Evolutionary conservation across 192 early-diverging fungal genomes (phyloP).

Genomic region (Coemansia sp.): DNA sequence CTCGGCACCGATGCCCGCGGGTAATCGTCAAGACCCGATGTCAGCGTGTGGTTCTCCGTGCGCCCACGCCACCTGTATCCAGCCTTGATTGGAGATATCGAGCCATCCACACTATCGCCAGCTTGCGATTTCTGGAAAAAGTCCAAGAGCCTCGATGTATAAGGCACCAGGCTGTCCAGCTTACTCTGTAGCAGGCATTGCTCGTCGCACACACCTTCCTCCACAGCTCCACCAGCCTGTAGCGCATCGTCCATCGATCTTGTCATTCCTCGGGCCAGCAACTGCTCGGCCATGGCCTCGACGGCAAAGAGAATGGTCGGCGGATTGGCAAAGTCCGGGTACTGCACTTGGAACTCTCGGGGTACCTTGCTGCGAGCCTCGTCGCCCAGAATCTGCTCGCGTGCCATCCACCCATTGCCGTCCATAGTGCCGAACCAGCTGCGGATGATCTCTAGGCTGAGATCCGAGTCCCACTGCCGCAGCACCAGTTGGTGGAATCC

Average conservation of each 20-base stretch:
- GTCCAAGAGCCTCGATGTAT: constrained; percentile 68
- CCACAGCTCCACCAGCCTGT: not conserved
- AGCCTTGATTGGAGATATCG: constrained; percentile 55
- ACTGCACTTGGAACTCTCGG: constrained; percentile 89
- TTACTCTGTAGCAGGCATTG: not conserved
- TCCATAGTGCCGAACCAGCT: constrained; percentile 84
- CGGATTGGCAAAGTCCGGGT: constrained; percentile 91
- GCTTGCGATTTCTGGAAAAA: constrained; percentile 84
- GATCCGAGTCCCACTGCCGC: constrained; percentile 84
- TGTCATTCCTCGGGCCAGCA: not conserved
- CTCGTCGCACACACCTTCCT: not conserved
- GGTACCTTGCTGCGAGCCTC: constrained; percentile 92
- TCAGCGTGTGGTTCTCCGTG: too few relatives aligned
- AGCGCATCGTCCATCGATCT: not conserved
- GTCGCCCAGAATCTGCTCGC: constrained; percentile 93
- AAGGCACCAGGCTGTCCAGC: constrained; percentile 59
- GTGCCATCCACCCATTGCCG: constrained; percentile 85
- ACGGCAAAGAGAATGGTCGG: constrained; percentile 81
- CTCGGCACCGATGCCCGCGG: constrained; percentile 78
- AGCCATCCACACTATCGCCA: constrained; percentile 61
- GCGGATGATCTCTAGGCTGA: constrained; percentile 80
- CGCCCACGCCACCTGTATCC: constrained; percentile 93
- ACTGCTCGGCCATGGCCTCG: constrained; percentile 48
- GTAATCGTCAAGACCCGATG: too few relatives aligned
- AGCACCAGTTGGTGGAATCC: constrained; percentile 89